Evolutionary conservation across 148 eudicot genomes (phyloP), one percentile per base, ranked within the genome.

Genomic region (Suaeda aralocaspica): DNA sequence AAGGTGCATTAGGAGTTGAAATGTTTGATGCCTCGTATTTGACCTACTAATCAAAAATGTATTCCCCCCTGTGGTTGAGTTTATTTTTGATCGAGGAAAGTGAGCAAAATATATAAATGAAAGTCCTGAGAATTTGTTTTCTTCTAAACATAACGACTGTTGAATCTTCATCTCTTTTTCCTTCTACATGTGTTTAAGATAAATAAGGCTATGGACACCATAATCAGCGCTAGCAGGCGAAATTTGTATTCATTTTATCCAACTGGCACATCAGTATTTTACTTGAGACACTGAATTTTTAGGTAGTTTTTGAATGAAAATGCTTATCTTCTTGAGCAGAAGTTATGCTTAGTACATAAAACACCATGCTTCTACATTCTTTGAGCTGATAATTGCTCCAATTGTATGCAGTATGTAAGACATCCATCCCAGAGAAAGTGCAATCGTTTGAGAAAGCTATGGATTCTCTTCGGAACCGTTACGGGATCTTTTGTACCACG

Each of bases 401-500:
- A 14, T 8, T 60, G 39, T 58, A 41, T 69, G 69, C 95, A 91
- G 97, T 85, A 34, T 87, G 87, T 75, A 87, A 89, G 73, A 81
- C 84, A 68, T 67, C 90, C 57, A 82, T 89, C 53, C 92, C 97
- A 44, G 90, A 85, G 81, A 84, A 87, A 69, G 77, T 78, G 53
- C 84, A 89, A 55, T 81, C 84, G 39, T 75, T 85, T 56, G 92
- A 89, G 81, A 83, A 85, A 77, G 73, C 83, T 58, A 77, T 89
- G 60, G 88, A 84, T 76, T 75, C 76, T 81, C 84, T 91, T 16
- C 77, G 84, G 59, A 87, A 70, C 73, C 90, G 89, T 31, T 85
- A 79, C 66, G 90, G 86, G 72, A 80, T 82, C 53, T 36, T 44
- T 25, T n/a, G 29, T 16, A 30, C 82, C 24, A 67, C 86, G 64